phyloP scores from a whole-genome alignment of 345 rosid genomes.

The Cardiospermum halicacabum region DNA sequence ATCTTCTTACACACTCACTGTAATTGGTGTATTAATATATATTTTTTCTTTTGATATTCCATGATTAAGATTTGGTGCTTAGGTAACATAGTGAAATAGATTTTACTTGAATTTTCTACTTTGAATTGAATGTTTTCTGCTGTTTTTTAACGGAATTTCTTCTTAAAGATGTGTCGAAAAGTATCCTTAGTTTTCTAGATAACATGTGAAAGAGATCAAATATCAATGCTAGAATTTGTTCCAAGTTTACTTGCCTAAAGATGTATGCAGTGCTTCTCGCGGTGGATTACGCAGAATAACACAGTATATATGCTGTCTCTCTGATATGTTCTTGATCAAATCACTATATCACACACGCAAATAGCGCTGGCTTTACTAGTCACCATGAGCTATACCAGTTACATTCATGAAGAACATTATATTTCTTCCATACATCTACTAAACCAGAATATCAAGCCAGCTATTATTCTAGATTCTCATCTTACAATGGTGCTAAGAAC shows the following conservation, averaged over 20 bases:
- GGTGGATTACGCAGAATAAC: background rate
- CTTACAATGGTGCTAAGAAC: background rate
- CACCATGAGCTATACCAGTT: background rate
- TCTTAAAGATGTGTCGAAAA: background rate
- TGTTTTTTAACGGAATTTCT: background rate
- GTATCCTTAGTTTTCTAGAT: background rate
- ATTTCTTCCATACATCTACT: background rate
- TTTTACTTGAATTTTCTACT: background rate
- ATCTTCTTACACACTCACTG: background rate
- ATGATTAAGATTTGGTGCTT: constrained; percentile 2
- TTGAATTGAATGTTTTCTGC: background rate
- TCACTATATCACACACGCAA: background rate
- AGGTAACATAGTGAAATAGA: background rate
- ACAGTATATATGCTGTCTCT: background rate
- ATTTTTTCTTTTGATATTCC: background rate
- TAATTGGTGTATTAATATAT: background rate
- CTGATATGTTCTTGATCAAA: constrained; percentile 4
- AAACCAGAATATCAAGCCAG: background rate
- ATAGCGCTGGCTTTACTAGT: background rate
- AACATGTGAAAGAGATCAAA: background rate
- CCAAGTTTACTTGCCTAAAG: background rate
- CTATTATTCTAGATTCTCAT: constrained; percentile 15
- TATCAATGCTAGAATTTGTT: background rate
- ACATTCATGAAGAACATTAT: background rate
- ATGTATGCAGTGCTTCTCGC: background rate